These are phyloP conservation scores for Auricularia sp. DNA, from an alignment of 768 basidiomycete species.

Conservation along the genomic window DNA sequence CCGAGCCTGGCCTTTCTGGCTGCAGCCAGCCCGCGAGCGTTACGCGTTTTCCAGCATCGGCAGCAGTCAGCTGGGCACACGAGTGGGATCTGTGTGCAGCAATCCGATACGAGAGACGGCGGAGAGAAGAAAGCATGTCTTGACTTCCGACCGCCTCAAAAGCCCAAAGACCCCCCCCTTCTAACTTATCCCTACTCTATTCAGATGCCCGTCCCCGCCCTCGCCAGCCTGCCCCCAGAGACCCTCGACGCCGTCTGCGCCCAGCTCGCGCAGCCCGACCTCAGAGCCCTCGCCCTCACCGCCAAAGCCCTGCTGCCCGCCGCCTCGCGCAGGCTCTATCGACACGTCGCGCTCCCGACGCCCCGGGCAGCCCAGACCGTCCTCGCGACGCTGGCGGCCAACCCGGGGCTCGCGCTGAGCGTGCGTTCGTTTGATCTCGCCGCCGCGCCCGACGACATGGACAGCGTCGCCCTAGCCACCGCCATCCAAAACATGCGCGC, in stretches of 20 bases:
- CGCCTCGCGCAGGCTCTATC: conserved; percentile 56
- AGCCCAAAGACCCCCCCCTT: background rate
- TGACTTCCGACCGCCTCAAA: background rate
- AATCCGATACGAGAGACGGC: background rate
- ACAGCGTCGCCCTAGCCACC: conserved; percentile 32
- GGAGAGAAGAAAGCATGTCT: background rate
- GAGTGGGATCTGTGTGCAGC: conserved; percentile 28
- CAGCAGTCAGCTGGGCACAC: conserved; percentile 46
- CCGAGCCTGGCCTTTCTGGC: conserved; percentile 46
- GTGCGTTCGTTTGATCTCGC: conserved; percentile 56
- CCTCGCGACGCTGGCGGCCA: conserved; percentile 45
- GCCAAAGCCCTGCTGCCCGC: conserved; percentile 33
- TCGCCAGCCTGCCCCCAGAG: conserved; percentile 46
- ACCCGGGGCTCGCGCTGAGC: conserved; percentile 45
- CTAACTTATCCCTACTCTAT: background rate
- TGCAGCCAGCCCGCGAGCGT: conserved; percentile 77
- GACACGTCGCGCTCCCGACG: conserved; percentile 38
- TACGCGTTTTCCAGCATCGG: conserved; percentile 47
- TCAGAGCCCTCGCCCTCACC: conserved; percentile 41
- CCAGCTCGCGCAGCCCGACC: conserved; percentile 27
- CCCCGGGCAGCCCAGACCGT: conserved; percentile 32
- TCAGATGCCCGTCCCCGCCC: conserved; percentile 20
- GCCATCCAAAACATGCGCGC: conserved; percentile 55
- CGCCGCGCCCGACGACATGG: conserved; percentile 33
- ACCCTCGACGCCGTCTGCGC: conserved; percentile 47